A percentile compares a stretch with the other conserved stretches of the same genome.
phyloP scores from a whole-genome alignment of 208 protist genomes.

The Novymonas esmeraldas region DNA sequence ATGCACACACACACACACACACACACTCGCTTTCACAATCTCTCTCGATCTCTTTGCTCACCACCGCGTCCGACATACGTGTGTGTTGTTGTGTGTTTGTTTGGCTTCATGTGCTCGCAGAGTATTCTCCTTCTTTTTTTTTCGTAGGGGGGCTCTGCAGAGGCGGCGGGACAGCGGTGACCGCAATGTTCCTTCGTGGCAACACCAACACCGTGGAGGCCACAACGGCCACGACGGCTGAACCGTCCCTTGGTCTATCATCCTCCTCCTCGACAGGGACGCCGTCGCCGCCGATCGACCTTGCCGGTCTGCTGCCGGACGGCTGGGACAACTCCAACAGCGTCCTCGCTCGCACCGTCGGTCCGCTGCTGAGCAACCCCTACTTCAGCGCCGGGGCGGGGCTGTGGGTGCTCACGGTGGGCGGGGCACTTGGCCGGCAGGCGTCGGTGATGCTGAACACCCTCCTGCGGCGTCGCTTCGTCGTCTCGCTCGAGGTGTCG shows the following conservation, averaged over 20 bases:
- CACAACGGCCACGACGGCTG: slow-evolving; percentile 4
- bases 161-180: too few relatives aligned
- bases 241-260: background rate
- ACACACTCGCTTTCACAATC: too few relatives aligned
- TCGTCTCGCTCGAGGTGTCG: slow-evolving; percentile 88
- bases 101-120: too few relatives aligned
- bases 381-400: slow-evolving; percentile 90
- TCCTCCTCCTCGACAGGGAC: background rate
- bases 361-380: slow-evolving; percentile 71
- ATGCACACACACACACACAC: too few relatives aligned
- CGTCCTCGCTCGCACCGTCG: slow-evolving; percentile 38
- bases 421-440: slow-evolving; percentile 51
- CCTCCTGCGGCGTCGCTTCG: slow-evolving; percentile 59
- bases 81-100: too few relatives aligned
- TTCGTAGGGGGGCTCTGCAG: too few relatives aligned
- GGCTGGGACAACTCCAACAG: slow-evolving; percentile 59
- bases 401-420: slow-evolving; percentile 85
- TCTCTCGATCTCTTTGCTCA: too few relatives aligned
- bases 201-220: background rate
- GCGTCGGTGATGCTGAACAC: slow-evolving; percentile 40
- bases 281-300: slow-evolving; percentile 39
- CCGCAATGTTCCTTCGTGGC: slow-evolving; percentile 9
- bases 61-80: too few relatives aligned
- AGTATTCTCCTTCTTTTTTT: too few relatives aligned
- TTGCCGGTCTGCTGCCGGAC: slow-evolving; percentile 57